These are phyloP conservation scores for Debaryomyces psychrophilus DNA, from an alignment of 1,139 yeast species.

Conservation along the genomic window DNA sequence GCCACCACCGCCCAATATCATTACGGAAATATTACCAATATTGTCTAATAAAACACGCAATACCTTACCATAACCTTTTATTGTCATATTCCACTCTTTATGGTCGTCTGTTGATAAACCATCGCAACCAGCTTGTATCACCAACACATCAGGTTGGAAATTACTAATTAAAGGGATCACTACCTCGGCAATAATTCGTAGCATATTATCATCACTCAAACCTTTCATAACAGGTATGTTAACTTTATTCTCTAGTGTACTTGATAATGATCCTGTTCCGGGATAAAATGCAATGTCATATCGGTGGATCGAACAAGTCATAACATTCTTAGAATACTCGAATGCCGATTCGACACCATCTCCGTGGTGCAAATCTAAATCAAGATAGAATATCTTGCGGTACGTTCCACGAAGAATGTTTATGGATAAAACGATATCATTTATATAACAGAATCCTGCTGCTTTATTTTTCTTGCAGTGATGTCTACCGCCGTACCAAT, in stretches of 20 bases:
- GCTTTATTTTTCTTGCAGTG: constrained; percentile 62
- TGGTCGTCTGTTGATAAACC: constrained; percentile 61
- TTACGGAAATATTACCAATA: constrained; percentile 32
- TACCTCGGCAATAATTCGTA: constrained; percentile 40
- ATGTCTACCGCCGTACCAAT: constrained; percentile 84
- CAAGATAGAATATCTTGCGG: constrained; percentile 62
- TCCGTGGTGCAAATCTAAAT: constrained; percentile 77
- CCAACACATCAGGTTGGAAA: constrained; percentile 55
- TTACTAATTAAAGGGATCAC: constrained; percentile 44
- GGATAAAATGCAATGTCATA: constrained; percentile 72
- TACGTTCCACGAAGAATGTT: constrained; percentile 46
- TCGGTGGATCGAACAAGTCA: constrained; percentile 67
- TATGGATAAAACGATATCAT: constrained; percentile 66
- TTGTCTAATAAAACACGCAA: constrained; percentile 35
- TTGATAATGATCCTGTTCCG: constrained; percentile 57
- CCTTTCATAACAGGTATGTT: constrained; percentile 67
- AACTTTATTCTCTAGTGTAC: constrained; percentile 35
- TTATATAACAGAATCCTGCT: constrained; percentile 75
- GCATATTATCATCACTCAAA: constrained; percentile 48
- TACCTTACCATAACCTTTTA: constrained; percentile 48
- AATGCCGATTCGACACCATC: constrained; percentile 79
- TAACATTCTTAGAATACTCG: constrained; percentile 55
- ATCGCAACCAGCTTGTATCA: constrained; percentile 74
- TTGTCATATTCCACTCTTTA: constrained; percentile 70
- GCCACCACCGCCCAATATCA: constrained; percentile 80